phyloP scores from a whole-genome alignment of 2,329 filamentous ascomycete species.

The Fusarium anthophilum region DNA sequence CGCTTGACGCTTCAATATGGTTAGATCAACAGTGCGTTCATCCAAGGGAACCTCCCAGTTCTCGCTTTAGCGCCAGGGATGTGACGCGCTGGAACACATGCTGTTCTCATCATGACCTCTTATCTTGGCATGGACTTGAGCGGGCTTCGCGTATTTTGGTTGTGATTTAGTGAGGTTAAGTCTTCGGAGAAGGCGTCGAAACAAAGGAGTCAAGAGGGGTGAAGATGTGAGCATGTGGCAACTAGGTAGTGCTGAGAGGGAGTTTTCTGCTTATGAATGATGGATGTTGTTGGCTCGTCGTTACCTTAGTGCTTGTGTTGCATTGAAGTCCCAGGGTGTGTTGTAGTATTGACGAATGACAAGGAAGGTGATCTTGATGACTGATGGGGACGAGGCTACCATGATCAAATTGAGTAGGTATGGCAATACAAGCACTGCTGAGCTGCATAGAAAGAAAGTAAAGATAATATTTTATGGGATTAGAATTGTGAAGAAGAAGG shows the following conservation, averaged over 20 bases:
- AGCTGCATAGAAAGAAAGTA: neutral
- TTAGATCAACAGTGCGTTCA: conserved; percentile 7
- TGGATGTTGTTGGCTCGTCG: neutral
- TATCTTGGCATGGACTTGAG: conserved; percentile 14
- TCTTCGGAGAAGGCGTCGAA: neutral
- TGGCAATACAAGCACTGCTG: neutral
- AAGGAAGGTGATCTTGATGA: neutral
- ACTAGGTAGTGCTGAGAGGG: neutral
- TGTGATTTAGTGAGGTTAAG: neutral
- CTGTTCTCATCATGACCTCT: conserved; percentile 20
- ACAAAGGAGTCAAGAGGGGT: neutral
- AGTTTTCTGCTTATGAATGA: neutral
- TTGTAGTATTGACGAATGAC: neutral
- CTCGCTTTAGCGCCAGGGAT: conserved; percentile 13
- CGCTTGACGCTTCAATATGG: conserved; percentile 14
- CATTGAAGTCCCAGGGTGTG: neutral
- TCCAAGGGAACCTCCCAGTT: conserved; percentile 1
- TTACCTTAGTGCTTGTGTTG: neutral
- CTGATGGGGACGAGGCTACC: neutral
- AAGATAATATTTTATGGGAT: neutral
- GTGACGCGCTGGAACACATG: conserved; percentile 21
- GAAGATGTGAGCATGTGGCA: neutral
- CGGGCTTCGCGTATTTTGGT: conserved; percentile 18
- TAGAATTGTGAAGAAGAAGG: neutral
- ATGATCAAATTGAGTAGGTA: neutral